Base-by-base conservation (phyloP, 768 basidiomycete species). In the Dacryopinax primogenitus region DNA sequence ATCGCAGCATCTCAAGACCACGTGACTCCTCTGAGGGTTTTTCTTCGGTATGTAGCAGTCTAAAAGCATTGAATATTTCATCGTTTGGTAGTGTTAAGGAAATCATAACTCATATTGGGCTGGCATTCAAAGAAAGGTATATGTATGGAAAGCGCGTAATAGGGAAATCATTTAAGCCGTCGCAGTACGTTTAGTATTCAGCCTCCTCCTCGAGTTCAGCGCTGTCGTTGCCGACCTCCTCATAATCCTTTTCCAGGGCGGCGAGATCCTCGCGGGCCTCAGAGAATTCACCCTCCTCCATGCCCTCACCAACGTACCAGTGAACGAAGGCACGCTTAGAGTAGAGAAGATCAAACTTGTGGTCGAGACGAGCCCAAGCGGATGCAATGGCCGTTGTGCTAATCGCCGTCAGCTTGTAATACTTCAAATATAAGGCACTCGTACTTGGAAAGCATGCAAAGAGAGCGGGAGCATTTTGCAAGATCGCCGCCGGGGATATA, bases 241-340 rank as follows among this genome's bases (percentile, higher is more conserved):
- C 90, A 72, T 92, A 92, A 75, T 92, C 92, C 75, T 90, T 94
- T 79, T 97, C 94, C 66, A 98, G 84, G 6, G 95, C 95, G 44
- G 95, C 95, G 67, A 98, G 86, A 78, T 98, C 95, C 76, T 98
- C 95, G 70, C 94, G 88, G 51, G 95, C 95, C 78, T 96, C 94
- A 58, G 92, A 93, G 79, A 97, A 97, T 78, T 98, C 95, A 77
- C 95, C 95, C 81, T 98, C 95, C 75, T 97, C 95, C 95, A 98
- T 97, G 81, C 95, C 95, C 78, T 98, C 94, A 74, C 94, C 94
- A 68, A 96, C 94, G 73, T 94, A 95, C 92, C 92, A 89, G 75
- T 90, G 87, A 28, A 89, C 87, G 69, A 91, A 91, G 61, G 90
- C 90, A 75, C 90, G 89, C 76, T 91, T 96, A 67, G 93, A 94